Percentiles rank a stretch among this genome's conserved stretches.
These are phyloP conservation scores for Schizothecium vesticola DNA, from an alignment of 495 filamentous ascomycete species.

Conservation along the genomic window DNA sequence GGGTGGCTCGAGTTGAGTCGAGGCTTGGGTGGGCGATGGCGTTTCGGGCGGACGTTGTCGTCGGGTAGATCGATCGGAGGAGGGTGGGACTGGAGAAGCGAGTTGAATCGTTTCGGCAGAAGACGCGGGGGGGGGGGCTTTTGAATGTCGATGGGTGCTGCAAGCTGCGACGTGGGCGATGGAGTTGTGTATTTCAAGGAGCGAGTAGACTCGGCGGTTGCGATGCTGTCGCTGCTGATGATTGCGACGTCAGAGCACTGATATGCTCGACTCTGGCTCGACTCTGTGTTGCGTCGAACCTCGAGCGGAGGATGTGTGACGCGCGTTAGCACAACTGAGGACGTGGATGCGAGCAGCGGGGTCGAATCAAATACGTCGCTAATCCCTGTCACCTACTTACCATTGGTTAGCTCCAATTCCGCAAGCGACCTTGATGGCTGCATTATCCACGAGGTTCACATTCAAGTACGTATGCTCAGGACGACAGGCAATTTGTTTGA, in stretches of 20 bases:
- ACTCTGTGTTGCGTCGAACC: background rate
- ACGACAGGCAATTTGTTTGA: background rate
- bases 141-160: background rate
- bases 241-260: background rate
- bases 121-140: background rate
- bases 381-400: background rate
- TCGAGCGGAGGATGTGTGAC: background rate
- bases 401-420: background rate
- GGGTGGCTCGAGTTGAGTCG: slow-evolving; percentile 2
- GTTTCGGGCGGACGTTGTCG: background rate
- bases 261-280: background rate
- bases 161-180: background rate
- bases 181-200: background rate
- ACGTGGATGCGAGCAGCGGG: background rate
- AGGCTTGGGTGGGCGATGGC: background rate
- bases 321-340: background rate
- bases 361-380: background rate
- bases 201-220: background rate
- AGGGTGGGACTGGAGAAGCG: background rate
- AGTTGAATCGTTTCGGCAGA: background rate
- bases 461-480: background rate
- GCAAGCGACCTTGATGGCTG: background rate
- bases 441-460: background rate
- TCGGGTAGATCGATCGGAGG: background rate
- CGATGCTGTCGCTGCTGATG: background rate